Evolutionary conservation across 495 filamentous ascomycete species (phyloP).

Genomic region (Margaritispora aquatica): DNA sequence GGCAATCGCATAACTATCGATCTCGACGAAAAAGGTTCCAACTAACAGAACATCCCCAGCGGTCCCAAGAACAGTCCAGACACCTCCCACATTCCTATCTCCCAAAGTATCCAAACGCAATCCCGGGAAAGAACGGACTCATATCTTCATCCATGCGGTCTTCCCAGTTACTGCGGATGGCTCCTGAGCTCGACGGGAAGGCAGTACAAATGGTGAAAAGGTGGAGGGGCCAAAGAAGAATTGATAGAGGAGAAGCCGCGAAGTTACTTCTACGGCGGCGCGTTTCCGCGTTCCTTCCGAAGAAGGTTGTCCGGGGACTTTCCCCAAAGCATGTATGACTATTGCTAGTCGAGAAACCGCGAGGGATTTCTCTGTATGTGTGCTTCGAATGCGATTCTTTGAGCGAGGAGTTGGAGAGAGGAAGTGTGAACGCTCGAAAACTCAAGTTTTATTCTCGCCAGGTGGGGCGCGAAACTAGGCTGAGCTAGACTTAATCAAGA

Average conservation of each 20-base stretch:
- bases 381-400: conserved; percentile 99
- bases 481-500: neutral
- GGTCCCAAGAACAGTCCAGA: conserved; percentile 26
- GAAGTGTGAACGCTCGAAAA: conserved; percentile 18
- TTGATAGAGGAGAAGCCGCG: conserved; percentile 42
- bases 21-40: conserved; percentile 74
- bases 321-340: conserved; percentile 78
- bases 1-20: conserved; percentile 99
- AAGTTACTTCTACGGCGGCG: conserved; percentile 97
- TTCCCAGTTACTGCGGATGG: conserved; percentile 24
- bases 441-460: conserved; percentile 23
- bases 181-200: conserved; percentile 20
- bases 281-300: conserved; percentile 75
- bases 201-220: conserved; percentile 28
- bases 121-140: conserved; percentile 60
- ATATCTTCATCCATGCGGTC: conserved; percentile 75
- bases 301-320: conserved; percentile 98
- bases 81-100: conserved; percentile 31
- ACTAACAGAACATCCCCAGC: conserved; percentile 21
- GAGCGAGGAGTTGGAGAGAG: conserved; percentile 73
- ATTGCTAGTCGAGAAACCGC: conserved; percentile 33
- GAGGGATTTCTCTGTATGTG: conserved; percentile 71
- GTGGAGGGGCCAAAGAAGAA: conserved; percentile 53
- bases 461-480: neutral
- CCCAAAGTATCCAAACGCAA: conserved; percentile 26